Conservation (phyloP, 2,329 filamentous ascomycete genomes). For the Scedosporium aurantiacum region DNA sequence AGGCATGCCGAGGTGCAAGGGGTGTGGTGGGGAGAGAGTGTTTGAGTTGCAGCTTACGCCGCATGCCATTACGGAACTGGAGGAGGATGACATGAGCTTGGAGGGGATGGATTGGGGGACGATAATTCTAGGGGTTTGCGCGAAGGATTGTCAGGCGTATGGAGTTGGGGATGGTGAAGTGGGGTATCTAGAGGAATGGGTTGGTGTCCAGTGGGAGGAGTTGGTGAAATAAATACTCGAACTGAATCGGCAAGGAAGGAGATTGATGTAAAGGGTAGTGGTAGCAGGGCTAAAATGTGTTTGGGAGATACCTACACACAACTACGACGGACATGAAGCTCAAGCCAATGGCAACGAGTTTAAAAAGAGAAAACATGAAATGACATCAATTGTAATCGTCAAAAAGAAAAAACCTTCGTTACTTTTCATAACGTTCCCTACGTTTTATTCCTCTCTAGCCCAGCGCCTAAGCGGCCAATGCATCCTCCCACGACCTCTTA, state of each 20-base stretch:
- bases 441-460: not conserved
- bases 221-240: conserved; percentile 23
- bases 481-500: conserved; percentile 73
- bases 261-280: too few relatives aligned
- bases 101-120: conserved; percentile 99
- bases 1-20: conserved; percentile 62
- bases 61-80: conserved; percentile 79
- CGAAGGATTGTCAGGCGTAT: conserved; percentile 59
- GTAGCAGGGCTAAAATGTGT: too few relatives aligned
- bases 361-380: conserved; percentile 15
- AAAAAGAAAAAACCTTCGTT: not conserved
- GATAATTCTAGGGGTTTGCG: conserved; percentile 76
- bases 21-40: conserved; percentile 62
- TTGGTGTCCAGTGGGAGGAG: conserved; percentile 98
- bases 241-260: too few relatives aligned
- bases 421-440: not conserved
- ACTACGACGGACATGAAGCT: too few relatives aligned
- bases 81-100: conserved; percentile 59
- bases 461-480: not conserved
- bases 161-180: conserved; percentile 49
- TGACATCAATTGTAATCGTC: not conserved
- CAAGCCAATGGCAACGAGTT: too few relatives aligned
- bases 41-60: conserved; percentile 93
- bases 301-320: too few relatives aligned
- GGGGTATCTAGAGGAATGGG: conserved; percentile 89